These are phyloP conservation scores for Schizonepeta tenuifolia DNA, from an alignment of 257 asterid genomes.

Conservation along the genomic window DNA sequence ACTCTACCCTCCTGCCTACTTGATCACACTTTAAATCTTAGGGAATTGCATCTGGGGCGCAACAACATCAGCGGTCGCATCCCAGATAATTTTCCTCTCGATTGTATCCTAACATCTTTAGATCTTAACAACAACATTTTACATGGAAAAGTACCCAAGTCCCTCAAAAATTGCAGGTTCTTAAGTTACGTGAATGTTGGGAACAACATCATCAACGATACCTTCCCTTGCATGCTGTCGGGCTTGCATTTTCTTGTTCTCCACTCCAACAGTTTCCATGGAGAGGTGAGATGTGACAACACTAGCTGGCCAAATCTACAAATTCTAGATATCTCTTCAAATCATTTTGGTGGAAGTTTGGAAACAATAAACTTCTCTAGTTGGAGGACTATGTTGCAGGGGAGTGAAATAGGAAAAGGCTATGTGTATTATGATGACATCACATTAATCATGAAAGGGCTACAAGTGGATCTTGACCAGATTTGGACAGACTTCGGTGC, in stretches of 20 bases:
- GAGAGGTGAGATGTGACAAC: slow-evolving; percentile 37
- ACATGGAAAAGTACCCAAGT: slow-evolving; percentile 36
- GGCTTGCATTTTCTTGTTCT: slow-evolving; percentile 45
- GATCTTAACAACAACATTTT: not conserved
- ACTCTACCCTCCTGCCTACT: not conserved
- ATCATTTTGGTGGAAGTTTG: slow-evolving; percentile 28
- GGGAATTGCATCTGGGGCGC: not conserved
- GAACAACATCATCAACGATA: slow-evolving; percentile 39
- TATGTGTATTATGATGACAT: too few species aligned
- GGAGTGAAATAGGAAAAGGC: too few species aligned
- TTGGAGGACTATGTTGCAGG: too few species aligned
- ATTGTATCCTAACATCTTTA: not conserved
- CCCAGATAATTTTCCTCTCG: not conserved
- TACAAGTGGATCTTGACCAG: not conserved
- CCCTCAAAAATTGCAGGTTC: slow-evolving; percentile 45
- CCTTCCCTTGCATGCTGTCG: slow-evolving; percentile 41
- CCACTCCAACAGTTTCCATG: slow-evolving; percentile 48
- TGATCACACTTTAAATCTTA: too few species aligned
- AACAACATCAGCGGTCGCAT: not conserved
- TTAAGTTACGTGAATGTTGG: slow-evolving; percentile 51
- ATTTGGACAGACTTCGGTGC: not conserved
- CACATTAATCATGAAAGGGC: not conserved
- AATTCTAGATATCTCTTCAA: slow-evolving; percentile 30
- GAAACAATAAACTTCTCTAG: too few species aligned
- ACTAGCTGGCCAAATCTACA: slow-evolving; percentile 30